Base-by-base conservation (phyloP, 1,139 yeast genomes). In the Suhomyces choctaworum region DNA sequence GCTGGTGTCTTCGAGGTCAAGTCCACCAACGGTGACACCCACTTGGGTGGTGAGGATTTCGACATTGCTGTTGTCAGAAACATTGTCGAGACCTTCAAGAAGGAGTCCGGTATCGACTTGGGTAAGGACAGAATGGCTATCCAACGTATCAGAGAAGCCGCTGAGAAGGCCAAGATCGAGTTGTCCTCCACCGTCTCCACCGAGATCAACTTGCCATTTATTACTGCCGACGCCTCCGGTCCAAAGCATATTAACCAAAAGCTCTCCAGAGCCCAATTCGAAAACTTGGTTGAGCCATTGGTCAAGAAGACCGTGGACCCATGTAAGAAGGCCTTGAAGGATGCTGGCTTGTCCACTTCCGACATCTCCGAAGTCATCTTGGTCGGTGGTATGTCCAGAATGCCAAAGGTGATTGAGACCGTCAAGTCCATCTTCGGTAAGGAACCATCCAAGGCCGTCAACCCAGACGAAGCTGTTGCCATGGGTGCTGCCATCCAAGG, bases 401-500 rank as follows among this genome's bases (percentile, higher is more conserved):
- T 92, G 98, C 99, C 99, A 71, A 94, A 92, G 83, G 97, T 92
- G 62, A 76, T 88, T 48, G 97, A 89, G 65, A 90, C 97, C 56
- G 98, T 92, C 64, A 90, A 89, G 76, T 67, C 78, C 48, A 76
- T 92, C 56, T 92, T 92, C 69, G 94, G 94, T 64, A 87, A 80
- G 70, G 96, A 92, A 62, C 97, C 98, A 60, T 87, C 95, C 51
- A 94, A 92, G 80, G 90, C 96, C 52, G 97, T 92, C 62, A 94
- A 92, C 85, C 99, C 99, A 57, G 98, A 92, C 69, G 98, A 92
- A 77, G 99, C 98, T 48, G 99, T 92, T 53, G 98, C 98, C 60
- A 88, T 92, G 74, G 99, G 99, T 77, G 98, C 98, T 51, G 98
- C 98, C 50, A 92, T 92, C 58, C 98, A 92, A 75, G 98, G 97